phyloP scores from a whole-genome alignment of 2,329 filamentous ascomycete genomes.

The Nemania sp. region DNA sequence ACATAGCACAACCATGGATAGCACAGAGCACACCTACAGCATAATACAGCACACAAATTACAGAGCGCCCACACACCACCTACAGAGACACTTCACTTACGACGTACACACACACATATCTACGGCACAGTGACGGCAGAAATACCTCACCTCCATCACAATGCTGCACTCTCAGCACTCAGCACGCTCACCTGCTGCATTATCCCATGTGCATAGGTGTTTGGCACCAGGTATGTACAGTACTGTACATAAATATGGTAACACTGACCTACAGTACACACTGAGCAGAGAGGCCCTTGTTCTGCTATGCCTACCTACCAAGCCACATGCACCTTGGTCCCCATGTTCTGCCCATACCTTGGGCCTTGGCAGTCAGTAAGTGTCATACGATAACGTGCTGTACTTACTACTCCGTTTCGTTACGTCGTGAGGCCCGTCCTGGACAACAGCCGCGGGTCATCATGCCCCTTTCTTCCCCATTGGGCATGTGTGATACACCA shows the following conservation, averaged over 20 bases:
- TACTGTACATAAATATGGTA: background rate
- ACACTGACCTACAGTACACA: background rate
- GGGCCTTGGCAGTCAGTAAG: constrained; percentile 6
- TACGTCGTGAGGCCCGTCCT: background rate
- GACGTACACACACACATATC: background rate
- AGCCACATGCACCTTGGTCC: background rate
- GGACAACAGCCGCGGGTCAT: background rate
- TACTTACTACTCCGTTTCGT: background rate
- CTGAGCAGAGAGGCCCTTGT: background rate
- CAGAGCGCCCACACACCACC: too few relatives aligned
- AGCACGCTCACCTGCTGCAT: background rate
- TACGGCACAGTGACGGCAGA: constrained; percentile 3
- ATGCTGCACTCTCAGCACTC: too few relatives aligned
- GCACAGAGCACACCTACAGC: too few relatives aligned
- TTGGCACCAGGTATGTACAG: background rate
- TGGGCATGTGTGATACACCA: background rate
- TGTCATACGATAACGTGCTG: constrained; percentile 16
- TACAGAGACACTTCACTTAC: too few relatives aligned
- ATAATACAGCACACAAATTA: too few relatives aligned
- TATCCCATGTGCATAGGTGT: too few relatives aligned
- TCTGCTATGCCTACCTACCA: constrained; percentile 4
- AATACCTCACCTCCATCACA: constrained; percentile 18
- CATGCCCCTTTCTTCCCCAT: background rate
- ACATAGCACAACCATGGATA: too few relatives aligned
- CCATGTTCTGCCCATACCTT: background rate